Evolutionary conservation across 1,284 basidiomycete species (phyloP).

Genomic region (Takashimella koratensis): DNA sequence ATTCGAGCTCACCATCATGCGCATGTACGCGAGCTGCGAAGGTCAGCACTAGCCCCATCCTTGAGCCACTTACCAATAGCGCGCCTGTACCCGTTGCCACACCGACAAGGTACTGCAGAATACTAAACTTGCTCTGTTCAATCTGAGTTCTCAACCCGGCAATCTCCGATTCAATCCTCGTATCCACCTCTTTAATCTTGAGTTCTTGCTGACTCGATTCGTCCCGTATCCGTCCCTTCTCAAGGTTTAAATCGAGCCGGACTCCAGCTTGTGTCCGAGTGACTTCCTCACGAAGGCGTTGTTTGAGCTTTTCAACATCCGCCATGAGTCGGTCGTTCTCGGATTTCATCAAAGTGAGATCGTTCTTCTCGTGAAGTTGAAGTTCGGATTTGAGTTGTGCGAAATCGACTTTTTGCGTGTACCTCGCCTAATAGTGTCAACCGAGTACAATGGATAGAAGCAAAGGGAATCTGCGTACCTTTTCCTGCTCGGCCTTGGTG

Average conservation of each 20-base stretch:
- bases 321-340: conserved; percentile 88
- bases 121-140: conserved; percentile 74
- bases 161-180: conserved; percentile 95
- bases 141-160: conserved; percentile 84
- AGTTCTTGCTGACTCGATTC: conserved; percentile 88
- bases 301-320: conserved; percentile 95
- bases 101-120: conserved; percentile 48
- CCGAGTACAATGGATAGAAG: too few relatives aligned
- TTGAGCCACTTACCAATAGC: conserved; percentile 34
- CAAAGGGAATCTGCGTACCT: conserved; percentile 55
- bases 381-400: conserved; percentile 94
- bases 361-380: conserved; percentile 95
- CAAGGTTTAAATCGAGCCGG: conserved; percentile 88
- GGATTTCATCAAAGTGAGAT: conserved; percentile 90
- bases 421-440: too few relatives aligned
- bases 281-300: conserved; percentile 86
- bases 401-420: conserved; percentile 96
- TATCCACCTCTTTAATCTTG: conserved; percentile 98
- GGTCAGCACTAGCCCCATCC: conserved; percentile 3
- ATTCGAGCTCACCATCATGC: conserved; percentile 47
- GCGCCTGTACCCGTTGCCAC: conserved; percentile 49
- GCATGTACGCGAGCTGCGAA: conserved; percentile 45
- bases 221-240: conserved; percentile 92
- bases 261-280: conserved; percentile 92
- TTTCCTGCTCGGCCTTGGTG: conserved; percentile 89